Evolutionary conservation across 805 yeast genomes (phyloP), one percentile per base, ranked within the genome.

Genomic region (Saccharomycodes ludwigii): DNA sequence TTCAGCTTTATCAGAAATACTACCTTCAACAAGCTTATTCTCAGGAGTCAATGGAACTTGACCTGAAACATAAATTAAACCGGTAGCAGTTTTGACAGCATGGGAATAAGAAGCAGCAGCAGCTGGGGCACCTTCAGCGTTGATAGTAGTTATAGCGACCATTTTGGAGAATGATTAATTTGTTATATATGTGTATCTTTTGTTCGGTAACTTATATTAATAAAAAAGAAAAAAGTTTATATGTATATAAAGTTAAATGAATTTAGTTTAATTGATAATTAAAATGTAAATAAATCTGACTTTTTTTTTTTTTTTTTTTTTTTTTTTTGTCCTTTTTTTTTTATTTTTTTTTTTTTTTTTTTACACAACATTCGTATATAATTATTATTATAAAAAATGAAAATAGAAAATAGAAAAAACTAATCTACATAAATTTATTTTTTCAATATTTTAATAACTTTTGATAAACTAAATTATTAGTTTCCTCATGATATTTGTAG

Each of bases 31-130:
- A 42, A 76, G 73, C 57, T 72, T 71, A 49, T 76, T 76, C 4
- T 75, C 77, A 21, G 83, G 67, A 25, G 83, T 80, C 64, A 71
- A 71, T 33, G 94, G 95, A 39, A 85, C 73, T 61, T 85, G 95
- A 33, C 95, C 95, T 27, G 91, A 78, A 37, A 84, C 82, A 55
- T 79, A 84, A 53, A 84, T 57, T 52, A 80, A 74, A 32, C 91
- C 35, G 6, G 27, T 69, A 52, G 79, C 79, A 47, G 73, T 86
- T 63, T 80, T 85, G 58, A 86, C 71, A 29, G 97, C 97, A 59
- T 91, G 97, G 21, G 95, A 82, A 60, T 88, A 88, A 10, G 95
- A 74, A 22, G 95, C 97, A 22, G 95, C 95, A 38, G 97, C 94
- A 37, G 93, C 84, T 45, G 98, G 97, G 21, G 97, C 95, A 43